Evolutionary conservation across 2,329 filamentous ascomycete species (phyloP).

Genomic region (Fusarium sp.): DNA sequence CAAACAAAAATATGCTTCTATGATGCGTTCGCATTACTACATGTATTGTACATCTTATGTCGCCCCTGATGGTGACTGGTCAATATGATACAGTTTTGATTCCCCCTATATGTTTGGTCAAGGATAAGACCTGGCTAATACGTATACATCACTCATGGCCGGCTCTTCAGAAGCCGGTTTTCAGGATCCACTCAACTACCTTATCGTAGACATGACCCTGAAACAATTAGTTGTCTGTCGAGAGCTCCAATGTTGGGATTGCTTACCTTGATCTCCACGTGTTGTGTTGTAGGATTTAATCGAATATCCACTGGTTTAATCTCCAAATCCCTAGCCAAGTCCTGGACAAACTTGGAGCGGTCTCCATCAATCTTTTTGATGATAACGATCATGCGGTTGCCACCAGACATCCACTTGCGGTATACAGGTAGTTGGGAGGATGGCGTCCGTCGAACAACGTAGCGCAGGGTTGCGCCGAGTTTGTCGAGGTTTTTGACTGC

Average conservation of each 20-base stretch:
- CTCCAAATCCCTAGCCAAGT: constrained; percentile 68
- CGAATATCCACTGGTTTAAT: constrained; percentile 64
- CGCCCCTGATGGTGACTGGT: constrained; percentile 29
- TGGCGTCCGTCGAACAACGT: constrained; percentile 76
- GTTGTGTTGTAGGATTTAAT: constrained; percentile 70
- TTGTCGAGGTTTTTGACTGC: constrained; percentile 45
- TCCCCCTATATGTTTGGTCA: not conserved
- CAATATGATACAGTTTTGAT: constrained; percentile 44
- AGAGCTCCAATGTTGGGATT: not conserved
- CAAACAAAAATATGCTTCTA: constrained; percentile 37
- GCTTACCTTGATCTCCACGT: constrained; percentile 77
- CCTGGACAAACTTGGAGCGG: constrained; percentile 66
- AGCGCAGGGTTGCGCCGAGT: constrained; percentile 55
- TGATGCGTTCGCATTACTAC: constrained; percentile 42
- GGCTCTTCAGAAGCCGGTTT: constrained; percentile 46
- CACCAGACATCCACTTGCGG: constrained; percentile 75
- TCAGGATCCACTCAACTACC: constrained; percentile 46
- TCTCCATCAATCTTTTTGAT: constrained; percentile 86
- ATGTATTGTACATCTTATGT: constrained; percentile 44
- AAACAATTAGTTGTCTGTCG: constrained; percentile 1
- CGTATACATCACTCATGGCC: not conserved
- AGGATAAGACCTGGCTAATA: not conserved
- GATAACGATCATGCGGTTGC: constrained; percentile 77
- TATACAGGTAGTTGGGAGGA: constrained; percentile 82
- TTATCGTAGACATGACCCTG: constrained; percentile 49